Percentiles rank a stretch among this genome's conserved stretches.
phyloP scores from a whole-genome alignment of 768 basidiomycete species.

The Amanita pallidorosea region DNA sequence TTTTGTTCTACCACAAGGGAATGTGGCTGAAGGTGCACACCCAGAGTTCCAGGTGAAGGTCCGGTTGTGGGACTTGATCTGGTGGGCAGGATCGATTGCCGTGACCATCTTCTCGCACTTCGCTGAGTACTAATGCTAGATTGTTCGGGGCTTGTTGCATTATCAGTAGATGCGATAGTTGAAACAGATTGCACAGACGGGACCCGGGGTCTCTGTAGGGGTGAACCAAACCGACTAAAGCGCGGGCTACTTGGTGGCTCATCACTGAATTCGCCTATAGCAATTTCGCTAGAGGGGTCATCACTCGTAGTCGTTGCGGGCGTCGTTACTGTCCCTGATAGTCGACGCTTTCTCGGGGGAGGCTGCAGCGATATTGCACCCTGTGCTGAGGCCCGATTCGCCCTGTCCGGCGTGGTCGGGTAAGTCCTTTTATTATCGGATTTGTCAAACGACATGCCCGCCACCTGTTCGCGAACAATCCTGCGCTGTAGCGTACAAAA shows the following conservation, averaged over 20 bases:
- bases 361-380: slow-evolving; percentile 32
- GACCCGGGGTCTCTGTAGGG: slow-evolving; percentile 27
- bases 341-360: slow-evolving; percentile 40
- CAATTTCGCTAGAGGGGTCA: neutral
- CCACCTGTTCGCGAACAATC: slow-evolving; percentile 11
- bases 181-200: slow-evolving; percentile 36
- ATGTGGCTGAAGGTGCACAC: slow-evolving; percentile 18
- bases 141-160: slow-evolving; percentile 19
- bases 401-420: slow-evolving; percentile 14
- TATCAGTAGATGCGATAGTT: slow-evolving; percentile 31
- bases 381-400: slow-evolving; percentile 21
- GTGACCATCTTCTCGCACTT: slow-evolving; percentile 42
- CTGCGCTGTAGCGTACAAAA: slow-evolving; percentile 27
- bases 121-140: slow-evolving; percentile 27
- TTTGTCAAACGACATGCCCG: slow-evolving; percentile 5
- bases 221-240: slow-evolving; percentile 20
- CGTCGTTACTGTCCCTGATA: slow-evolving; percentile 18
- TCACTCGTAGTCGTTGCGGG: slow-evolving; percentile 4
- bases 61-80: slow-evolving; percentile 48
- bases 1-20: slow-evolving; percentile 22
- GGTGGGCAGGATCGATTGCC: slow-evolving; percentile 38
- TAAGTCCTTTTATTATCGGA: slow-evolving; percentile 20
- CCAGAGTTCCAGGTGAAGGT: slow-evolving; percentile 37
- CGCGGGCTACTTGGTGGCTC: slow-evolving; percentile 17
- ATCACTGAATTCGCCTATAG: slow-evolving; percentile 5